Evolutionary conservation across 306 rosid genomes (phyloP).

Genomic region (Cajanus cajan): DNA sequence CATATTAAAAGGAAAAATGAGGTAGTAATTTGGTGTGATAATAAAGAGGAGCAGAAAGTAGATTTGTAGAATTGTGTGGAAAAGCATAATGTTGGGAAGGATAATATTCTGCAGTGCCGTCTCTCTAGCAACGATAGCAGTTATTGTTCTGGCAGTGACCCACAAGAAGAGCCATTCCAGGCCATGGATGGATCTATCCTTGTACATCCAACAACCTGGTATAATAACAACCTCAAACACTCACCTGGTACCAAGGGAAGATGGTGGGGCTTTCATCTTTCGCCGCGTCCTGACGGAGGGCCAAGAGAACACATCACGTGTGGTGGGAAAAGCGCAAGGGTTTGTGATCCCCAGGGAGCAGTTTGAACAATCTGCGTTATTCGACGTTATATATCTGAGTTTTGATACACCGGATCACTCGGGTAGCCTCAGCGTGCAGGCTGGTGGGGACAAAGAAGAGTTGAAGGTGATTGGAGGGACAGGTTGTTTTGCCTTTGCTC

Average conservation of each 20-base stretch:
- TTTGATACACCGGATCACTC: constrained; percentile 59
- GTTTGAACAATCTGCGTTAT: constrained; percentile 62
- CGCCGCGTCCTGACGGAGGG: constrained; percentile 67
- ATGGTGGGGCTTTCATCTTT: constrained; percentile 57
- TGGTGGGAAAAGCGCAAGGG: constrained; percentile 70
- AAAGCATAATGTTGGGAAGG: constrained; percentile 46
- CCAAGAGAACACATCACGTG: constrained; percentile 61
- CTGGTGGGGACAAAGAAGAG: constrained; percentile 38
- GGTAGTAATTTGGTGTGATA: background rate
- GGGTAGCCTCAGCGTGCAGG: constrained; percentile 69
- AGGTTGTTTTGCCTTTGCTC: constrained; percentile 88
- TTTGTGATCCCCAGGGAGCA: constrained; percentile 63
- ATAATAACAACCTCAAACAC: constrained; percentile 21
- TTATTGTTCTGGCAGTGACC: constrained; percentile 65
- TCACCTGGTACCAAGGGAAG: constrained; percentile 21
- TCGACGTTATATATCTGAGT: constrained; percentile 71
- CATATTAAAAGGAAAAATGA: background rate
- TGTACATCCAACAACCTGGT: constrained; percentile 74
- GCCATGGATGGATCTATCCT: constrained; percentile 63
- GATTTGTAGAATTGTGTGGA: too few relatives aligned
- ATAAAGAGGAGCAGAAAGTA: background rate
- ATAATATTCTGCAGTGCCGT: constrained; percentile 61
- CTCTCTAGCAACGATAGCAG: constrained; percentile 54
- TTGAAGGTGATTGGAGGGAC: constrained; percentile 79
- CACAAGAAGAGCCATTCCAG: constrained; percentile 38